These are phyloP conservation scores for Podaxis mareebaensis DNA, from an alignment of 768 basidiomycete species.

Conservation along the genomic window DNA sequence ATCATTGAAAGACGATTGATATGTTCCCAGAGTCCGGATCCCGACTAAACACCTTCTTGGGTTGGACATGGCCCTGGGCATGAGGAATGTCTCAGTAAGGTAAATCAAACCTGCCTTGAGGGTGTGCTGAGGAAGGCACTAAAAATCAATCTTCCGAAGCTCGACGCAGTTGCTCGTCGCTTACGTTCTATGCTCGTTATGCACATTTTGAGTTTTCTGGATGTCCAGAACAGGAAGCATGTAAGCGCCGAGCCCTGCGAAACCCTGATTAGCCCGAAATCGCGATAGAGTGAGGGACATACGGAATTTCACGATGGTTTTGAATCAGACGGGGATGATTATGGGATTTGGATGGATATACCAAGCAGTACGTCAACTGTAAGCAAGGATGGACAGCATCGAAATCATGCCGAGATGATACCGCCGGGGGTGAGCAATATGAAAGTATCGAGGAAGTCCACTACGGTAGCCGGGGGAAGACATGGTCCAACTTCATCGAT, in stretches of 20 bases:
- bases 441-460: not conserved
- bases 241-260: not conserved
- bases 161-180: not conserved
- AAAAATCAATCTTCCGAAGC: not conserved
- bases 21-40: conserved; percentile 22
- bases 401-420: conserved; percentile 8
- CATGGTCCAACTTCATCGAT: too few species aligned
- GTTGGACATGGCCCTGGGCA: not conserved
- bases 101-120: not conserved
- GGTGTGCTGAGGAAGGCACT: conserved; percentile 13
- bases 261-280: not conserved
- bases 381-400: not conserved
- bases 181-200: not conserved
- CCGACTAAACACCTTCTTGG: not conserved
- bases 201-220: not conserved
- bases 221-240: not conserved
- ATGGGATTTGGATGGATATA: not conserved
- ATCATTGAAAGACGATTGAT: not conserved
- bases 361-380: not conserved
- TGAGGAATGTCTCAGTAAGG: conserved; percentile 5
- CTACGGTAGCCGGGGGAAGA: too few species aligned
- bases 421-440: not conserved
- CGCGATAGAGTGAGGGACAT: not conserved
- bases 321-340: not conserved
- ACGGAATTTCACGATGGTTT: conserved; percentile 1